phyloP scores from a whole-genome alignment of 306 rosid species.

The Cucurbita argyrosperma region DNA sequence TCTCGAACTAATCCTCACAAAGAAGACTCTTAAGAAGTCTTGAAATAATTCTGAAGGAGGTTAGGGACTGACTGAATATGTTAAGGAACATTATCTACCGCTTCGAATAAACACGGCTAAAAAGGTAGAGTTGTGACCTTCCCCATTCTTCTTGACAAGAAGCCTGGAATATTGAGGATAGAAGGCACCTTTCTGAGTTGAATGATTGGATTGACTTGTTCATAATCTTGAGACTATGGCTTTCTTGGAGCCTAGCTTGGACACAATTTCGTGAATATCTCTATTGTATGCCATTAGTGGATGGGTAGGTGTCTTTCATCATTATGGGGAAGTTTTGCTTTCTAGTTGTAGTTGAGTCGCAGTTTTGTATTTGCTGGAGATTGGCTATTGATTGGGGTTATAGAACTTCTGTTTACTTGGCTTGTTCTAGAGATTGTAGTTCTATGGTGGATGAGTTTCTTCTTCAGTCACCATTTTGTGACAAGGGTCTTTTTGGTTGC shows the following conservation, averaged over 20 bases:
- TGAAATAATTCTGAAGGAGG: background rate
- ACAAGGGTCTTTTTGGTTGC: no score
- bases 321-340: background rate
- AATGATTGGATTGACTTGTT: background rate
- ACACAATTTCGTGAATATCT: background rate
- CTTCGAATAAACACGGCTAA: background rate
- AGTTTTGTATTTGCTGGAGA: background rate
- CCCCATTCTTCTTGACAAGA: background rate
- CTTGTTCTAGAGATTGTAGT: background rate
- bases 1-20: background rate
- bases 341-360: background rate
- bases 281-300: background rate
- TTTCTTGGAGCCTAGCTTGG: background rate
- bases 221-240: background rate
- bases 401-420: background rate
- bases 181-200: background rate
- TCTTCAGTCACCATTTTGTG: background rate
- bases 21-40: background rate
- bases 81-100: background rate
- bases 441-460: background rate
- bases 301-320: background rate
- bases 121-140: background rate
- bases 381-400: background rate
- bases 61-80: background rate
- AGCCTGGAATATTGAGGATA: background rate